Base-by-base conservation (phyloP, 306 rosid species). In the Trifolium pratense region DNA sequence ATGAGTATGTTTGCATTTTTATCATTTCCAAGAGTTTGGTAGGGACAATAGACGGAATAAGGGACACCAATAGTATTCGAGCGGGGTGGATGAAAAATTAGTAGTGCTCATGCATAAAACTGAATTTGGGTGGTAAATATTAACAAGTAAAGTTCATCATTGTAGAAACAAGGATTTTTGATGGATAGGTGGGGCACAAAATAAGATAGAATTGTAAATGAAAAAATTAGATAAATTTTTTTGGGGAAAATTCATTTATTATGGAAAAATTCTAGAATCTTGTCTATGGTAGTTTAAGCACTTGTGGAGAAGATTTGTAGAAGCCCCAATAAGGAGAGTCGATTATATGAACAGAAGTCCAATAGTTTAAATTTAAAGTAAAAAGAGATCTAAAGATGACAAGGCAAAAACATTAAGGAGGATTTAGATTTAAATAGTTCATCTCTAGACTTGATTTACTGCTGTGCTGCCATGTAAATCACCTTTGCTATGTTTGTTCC, bases 91-190 rank as follows among this genome's bases (percentile, higher is more conserved):
- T 36, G 45, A 36, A n/a, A n/a, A n/a, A n/a, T n/a, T n/a, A n/a
- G n/a, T n/a, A n/a, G n/a, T n/a, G n/a, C n/a, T n/a, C n/a, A n/a
- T n/a, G 68, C 10, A 63, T 36, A 18, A 62, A 34, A 62, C 26
- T 62, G 48, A 62, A 12, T 40, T 20, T 65, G 36, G 53, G 52
- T 12, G 70, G 70, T 65, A 40, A 65, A 65, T 40, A 65, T 37
- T 15, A 40, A 42, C 70, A 21, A 20, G 17, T 11, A 65, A 65
- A 39, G 34, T 16, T 39, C 26, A 64, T 17, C 26, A 18, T 42
- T 40, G 53, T 42, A 40, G 18, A 65, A 65, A 39, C 69, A 20
- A 39, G 32, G 9, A 39, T 64, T 11, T 64, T 20, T 40, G 34
- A 39, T 6, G 51, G 51, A 37, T 63, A 40, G 3, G 66, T 32